A percentile compares a stretch with the other conserved stretches of the same genome.
Evolutionary conservation across 768 basidiomycete species (phyloP).

Genomic region (Leccinum aurantiacum): DNA sequence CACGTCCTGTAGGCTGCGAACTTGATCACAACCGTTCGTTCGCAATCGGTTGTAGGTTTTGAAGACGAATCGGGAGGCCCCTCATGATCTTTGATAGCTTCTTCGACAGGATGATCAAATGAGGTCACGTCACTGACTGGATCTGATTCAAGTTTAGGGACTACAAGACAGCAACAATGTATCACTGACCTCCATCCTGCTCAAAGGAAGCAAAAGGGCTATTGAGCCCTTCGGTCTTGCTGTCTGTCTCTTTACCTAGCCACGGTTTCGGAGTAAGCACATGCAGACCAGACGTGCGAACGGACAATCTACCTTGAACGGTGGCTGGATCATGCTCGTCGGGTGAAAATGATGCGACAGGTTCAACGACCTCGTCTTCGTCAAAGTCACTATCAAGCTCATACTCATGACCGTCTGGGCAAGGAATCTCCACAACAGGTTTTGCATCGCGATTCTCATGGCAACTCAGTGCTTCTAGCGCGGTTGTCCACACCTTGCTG

Average conservation of each 20-base stretch:
- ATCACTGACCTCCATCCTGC: constrained; percentile 10
- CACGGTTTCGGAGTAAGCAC: not conserved
- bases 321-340: not conserved
- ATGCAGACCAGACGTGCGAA: not conserved
- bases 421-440: constrained; percentile 4
- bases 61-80: not conserved
- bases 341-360: not conserved
- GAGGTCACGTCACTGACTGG: constrained; percentile 7
- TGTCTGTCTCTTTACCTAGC: constrained; percentile 11
- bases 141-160: constrained; percentile 4
- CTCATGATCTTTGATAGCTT: constrained; percentile 2
- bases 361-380: constrained; percentile 11
- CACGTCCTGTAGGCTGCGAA: constrained; percentile 22
- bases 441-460: not conserved
- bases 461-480: not conserved
- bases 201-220: constrained; percentile 11
- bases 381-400: constrained; percentile 28
- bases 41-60: not conserved
- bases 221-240: not conserved
- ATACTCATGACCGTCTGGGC: constrained; percentile 16
- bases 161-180: not conserved
- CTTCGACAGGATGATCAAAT: not conserved
- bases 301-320: constrained; percentile 4
- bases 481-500: constrained; percentile 8
- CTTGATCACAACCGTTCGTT: constrained; percentile 4